Conservation (phyloP, 2,329 filamentous ascomycete species). For the Pestalotiopsis sp. region DNA sequence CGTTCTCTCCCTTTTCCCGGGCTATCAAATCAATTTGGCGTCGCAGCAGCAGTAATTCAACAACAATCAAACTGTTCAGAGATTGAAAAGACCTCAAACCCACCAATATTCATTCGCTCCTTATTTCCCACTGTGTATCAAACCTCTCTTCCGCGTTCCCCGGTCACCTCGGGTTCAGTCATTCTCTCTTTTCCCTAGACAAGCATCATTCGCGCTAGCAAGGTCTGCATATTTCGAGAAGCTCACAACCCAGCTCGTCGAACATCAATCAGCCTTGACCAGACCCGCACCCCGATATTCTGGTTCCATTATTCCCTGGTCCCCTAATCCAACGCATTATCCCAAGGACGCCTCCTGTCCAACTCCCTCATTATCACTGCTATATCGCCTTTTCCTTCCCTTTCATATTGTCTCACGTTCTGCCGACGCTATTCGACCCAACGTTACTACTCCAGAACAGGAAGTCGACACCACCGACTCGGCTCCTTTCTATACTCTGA, state of each 20-base stretch:
- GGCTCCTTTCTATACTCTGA: conserved; percentile 15
- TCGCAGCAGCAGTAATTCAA: background rate
- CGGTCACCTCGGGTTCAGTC: conserved; percentile 23
- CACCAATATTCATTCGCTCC: conserved; percentile 4
- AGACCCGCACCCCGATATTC: conserved; percentile 34
- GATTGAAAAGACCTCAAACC: background rate
- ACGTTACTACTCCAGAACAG: background rate
- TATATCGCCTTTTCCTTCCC: conserved; percentile 12
- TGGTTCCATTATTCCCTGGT: conserved; percentile 32
- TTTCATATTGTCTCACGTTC: conserved; percentile 14
- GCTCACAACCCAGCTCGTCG: conserved; percentile 27
- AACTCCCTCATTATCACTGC: conserved; percentile 18
- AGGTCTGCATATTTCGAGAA: conserved; percentile 34
- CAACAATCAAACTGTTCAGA: background rate
- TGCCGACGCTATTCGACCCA: background rate
- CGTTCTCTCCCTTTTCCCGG: background rate
- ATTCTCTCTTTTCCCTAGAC: conserved; percentile 29
- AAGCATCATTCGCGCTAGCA: conserved; percentile 33
- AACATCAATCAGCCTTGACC: conserved; percentile 26
- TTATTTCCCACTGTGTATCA: background rate
- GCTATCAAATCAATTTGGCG: background rate
- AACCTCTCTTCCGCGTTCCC: conserved; percentile 9
- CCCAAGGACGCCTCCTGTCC: conserved; percentile 20
- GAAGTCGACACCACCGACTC: conserved; percentile 6
- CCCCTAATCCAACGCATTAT: conserved; percentile 29